Conservation (phyloP, 129 eudicot genomes). For the Lonicera japonica region DNA sequence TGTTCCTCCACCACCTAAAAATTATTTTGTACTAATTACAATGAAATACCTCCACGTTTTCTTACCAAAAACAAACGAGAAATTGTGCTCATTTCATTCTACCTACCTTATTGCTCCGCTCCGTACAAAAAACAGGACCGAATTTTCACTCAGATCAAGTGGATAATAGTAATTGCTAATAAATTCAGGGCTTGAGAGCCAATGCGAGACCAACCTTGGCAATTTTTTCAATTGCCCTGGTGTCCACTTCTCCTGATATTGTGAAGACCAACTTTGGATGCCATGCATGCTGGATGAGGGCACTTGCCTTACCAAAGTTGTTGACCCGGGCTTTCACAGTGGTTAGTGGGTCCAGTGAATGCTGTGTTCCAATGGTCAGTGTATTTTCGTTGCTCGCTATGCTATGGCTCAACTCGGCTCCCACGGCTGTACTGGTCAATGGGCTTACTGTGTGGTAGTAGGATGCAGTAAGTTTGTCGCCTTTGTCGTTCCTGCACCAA, state of each 20-base stretch:
- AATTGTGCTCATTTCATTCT: slow-evolving; percentile 8
- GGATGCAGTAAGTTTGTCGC: slow-evolving; percentile 60
- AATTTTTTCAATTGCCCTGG: slow-evolving; percentile 72
- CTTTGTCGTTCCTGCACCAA: slow-evolving; percentile 60
- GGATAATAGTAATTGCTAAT: too few species aligned
- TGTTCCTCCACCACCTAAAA: neutral
- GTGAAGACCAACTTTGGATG: slow-evolving; percentile 67
- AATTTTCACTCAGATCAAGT: neutral
- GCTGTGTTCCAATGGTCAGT: slow-evolving; percentile 68
- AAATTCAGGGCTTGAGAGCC: slow-evolving; percentile 62
- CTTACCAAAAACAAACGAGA: slow-evolving; percentile 2
- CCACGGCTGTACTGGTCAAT: slow-evolving; percentile 74
- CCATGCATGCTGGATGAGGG: slow-evolving; percentile 84
- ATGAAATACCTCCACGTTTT: neutral
- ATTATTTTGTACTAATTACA: neutral
- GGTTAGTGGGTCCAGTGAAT: slow-evolving; percentile 65
- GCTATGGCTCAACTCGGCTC: slow-evolving; percentile 79
- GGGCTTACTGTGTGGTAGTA: slow-evolving; percentile 80
- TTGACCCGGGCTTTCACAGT: slow-evolving; percentile 65
- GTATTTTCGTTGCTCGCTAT: slow-evolving; percentile 78
- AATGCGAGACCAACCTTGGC: slow-evolving; percentile 80
- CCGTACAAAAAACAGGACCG: neutral
- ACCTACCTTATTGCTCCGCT: slow-evolving; percentile 35
- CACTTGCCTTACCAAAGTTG: slow-evolving; percentile 76
- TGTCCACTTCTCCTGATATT: slow-evolving; percentile 90